These are phyloP conservation scores for Ilex paraguariensis DNA, from an alignment of 305 asterid species.

Conservation along the genomic window DNA sequence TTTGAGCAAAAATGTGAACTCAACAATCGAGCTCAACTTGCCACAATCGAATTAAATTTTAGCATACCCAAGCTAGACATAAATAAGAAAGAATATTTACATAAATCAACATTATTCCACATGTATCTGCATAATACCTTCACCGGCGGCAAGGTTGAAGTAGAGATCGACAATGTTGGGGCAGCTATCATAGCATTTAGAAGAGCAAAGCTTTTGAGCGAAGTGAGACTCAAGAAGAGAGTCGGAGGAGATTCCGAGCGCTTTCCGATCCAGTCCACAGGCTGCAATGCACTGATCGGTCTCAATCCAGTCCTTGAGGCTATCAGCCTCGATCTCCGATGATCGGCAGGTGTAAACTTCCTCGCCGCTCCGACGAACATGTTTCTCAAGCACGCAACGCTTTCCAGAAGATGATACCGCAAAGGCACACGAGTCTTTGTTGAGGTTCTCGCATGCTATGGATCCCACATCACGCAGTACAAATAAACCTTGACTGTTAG, in stretches of 20 bases:
- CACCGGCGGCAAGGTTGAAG: conserved; percentile 1
- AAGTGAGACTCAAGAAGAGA: background rate
- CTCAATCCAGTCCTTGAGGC: background rate
- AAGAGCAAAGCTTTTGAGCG: background rate
- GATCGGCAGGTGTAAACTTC: background rate
- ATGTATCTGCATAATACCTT: background rate
- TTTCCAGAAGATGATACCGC: background rate
- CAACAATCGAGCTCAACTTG: too few relatives aligned
- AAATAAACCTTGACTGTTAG: too few relatives aligned
- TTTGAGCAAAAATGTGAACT: too few relatives aligned
- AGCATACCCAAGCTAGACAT: too few relatives aligned
- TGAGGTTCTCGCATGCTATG: conserved; percentile 1
- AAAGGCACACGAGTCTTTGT: conserved; percentile 1
- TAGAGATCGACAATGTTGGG: conserved; percentile 1
- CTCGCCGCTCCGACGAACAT: conserved; percentile 4
- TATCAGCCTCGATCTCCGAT: background rate
- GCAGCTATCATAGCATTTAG: background rate
- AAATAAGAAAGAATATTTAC: too few relatives aligned
- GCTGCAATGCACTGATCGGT: background rate
- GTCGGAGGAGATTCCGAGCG: conserved; percentile 1
- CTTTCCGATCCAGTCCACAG: background rate
- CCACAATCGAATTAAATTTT: too few relatives aligned
- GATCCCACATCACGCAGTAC: background rate
- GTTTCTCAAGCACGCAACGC: conserved; percentile 5
- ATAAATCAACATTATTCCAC: too few relatives aligned